Percentiles rank a stretch among this genome's conserved stretches.
These are phyloP conservation scores for Picochlorum sp. DNA, from an alignment of 139 green algal genomes.

Conservation along the genomic window DNA sequence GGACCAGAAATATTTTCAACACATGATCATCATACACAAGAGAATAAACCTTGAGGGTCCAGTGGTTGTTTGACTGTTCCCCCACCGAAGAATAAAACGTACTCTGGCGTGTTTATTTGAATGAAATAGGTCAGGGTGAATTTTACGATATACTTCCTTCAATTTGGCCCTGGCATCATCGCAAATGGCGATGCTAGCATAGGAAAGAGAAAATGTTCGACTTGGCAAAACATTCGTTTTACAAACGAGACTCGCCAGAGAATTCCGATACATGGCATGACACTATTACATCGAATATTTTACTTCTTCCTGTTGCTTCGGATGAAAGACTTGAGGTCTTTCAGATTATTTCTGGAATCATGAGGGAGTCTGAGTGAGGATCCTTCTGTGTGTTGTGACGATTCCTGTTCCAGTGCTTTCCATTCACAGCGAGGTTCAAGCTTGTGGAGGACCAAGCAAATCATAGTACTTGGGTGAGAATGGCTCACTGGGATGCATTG, in stretches of 20 bases:
- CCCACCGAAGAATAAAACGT: background rate
- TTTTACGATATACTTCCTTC: slow-evolving; percentile 33
- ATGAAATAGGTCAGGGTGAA: slow-evolving; percentile 57
- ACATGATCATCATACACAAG: background rate
- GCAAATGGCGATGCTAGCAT: background rate
- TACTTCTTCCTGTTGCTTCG: too few species aligned
- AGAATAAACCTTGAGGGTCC: background rate
- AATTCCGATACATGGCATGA: too few species aligned
- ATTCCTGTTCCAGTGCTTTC: background rate
- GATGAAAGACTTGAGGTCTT: too few species aligned
- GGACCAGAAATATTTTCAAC: slow-evolving; percentile 9
- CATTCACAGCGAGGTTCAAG: background rate
- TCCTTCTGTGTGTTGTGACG: too few species aligned
- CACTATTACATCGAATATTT: too few species aligned
- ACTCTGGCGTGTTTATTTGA: slow-evolving; percentile 14
- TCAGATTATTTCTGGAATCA: too few species aligned
- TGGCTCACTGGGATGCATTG: background rate
- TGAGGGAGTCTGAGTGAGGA: too few species aligned
- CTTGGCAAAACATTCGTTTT: too few species aligned
- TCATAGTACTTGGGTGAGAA: background rate
- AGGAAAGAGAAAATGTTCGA: background rate
- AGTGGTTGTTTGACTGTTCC: too few species aligned
- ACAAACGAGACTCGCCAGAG: too few species aligned
- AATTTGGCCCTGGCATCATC: slow-evolving; percentile 13
- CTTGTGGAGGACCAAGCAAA: background rate